Evolutionary conservation across 2,329 filamentous ascomycete genomes (phyloP).

Genomic region (Phyllosticta citriasiana): DNA sequence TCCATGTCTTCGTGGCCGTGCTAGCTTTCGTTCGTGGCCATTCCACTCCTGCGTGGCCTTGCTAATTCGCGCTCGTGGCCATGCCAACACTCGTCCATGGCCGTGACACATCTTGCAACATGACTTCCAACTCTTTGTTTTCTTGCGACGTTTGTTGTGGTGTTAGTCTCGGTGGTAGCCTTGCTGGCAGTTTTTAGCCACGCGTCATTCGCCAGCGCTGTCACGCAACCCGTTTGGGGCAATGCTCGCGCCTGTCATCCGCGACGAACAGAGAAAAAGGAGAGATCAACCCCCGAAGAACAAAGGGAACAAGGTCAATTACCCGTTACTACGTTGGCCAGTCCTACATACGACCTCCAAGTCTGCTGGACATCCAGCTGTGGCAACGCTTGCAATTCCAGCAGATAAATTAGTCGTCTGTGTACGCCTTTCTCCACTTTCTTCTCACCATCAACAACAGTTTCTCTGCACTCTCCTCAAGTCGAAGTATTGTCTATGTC

Average conservation of each 20-base stretch:
- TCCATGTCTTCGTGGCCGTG: no score
- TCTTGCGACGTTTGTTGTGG: no score
- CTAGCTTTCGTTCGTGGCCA: not conserved
- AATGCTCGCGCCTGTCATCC: not conserved
- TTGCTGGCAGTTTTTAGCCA: not conserved
- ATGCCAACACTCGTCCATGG: no score
- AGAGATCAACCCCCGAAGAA: not conserved
- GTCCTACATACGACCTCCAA: not conserved
- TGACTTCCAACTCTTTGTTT: no score
- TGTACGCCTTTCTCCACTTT: not conserved
- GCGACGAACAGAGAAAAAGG: not conserved
- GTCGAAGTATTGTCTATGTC: not conserved
- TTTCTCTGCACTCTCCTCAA: not conserved
- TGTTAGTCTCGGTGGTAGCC: not conserved
- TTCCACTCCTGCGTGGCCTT: no score
- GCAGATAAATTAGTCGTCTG: not conserved
- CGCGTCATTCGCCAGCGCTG: not conserved
- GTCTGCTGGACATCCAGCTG: not conserved
- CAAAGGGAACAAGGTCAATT: not conserved
- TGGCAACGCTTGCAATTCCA: not conserved
- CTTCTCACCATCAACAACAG: not conserved
- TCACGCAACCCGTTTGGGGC: not conserved
- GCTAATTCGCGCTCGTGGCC: no score
- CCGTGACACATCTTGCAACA: no score
- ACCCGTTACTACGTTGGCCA: not conserved